phyloP scores from a whole-genome alignment of 2,329 filamentous ascomycete species.

The Scytalidium lignicola region DNA sequence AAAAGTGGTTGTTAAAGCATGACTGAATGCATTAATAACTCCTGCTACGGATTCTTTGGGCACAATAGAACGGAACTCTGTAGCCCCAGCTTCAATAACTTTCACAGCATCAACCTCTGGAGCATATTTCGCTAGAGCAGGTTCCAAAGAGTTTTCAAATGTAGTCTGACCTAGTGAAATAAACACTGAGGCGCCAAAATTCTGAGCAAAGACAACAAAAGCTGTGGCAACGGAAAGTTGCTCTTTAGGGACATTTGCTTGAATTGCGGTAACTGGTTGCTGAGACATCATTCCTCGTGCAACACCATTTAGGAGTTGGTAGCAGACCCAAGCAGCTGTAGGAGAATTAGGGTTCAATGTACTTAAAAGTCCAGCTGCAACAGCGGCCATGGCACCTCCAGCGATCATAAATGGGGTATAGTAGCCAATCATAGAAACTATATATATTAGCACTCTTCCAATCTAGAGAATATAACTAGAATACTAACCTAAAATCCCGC shows the following conservation, averaged over 20 bases:
- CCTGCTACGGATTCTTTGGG: conserved; percentile 24
- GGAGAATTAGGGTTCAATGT: conserved; percentile 19
- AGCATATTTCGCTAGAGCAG: conserved; percentile 27
- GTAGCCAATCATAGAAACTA: conserved; percentile 26
- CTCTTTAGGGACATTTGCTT: conserved; percentile 22
- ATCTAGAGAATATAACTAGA: conserved; percentile 2
- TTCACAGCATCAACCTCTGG: conserved; percentile 26
- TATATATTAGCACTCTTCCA: conserved; percentile 5
- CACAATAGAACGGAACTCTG: conserved; percentile 32
- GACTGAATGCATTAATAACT: conserved; percentile 37
- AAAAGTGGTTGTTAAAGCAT: conserved; percentile 19
- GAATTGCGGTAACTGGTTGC: conserved; percentile 28
- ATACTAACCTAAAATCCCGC: conserved; percentile 17
- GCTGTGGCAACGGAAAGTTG: conserved; percentile 29
- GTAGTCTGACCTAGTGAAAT: conserved; percentile 26
- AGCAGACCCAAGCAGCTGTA: conserved; percentile 16
- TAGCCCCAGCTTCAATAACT: conserved; percentile 36
- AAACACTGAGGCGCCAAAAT: conserved; percentile 26
- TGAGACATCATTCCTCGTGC: conserved; percentile 17
- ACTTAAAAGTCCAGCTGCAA: conserved; percentile 30
- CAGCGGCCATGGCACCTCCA: conserved; percentile 23
- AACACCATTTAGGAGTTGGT: conserved; percentile 18
- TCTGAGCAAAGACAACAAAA: conserved; percentile 30
- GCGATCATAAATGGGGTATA: conserved; percentile 27
- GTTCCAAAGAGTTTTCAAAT: conserved; percentile 20